Percentiles rank a stretch among this genome's conserved stretches.
Conservation (phyloP, 306 rosid species). For the Hippophae tibetana region DNA sequence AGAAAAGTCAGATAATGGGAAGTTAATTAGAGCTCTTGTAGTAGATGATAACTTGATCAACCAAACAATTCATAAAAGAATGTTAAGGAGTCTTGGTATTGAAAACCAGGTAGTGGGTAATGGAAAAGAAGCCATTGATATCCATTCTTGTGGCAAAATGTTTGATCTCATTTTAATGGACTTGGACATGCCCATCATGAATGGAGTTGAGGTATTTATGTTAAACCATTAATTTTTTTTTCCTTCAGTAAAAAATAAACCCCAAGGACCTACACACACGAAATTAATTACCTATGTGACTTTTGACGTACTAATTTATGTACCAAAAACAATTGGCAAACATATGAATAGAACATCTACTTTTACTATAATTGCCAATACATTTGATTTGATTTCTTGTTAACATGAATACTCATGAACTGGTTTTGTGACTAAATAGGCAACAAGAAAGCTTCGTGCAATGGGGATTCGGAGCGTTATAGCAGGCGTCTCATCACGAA, state of each 20-base stretch:
- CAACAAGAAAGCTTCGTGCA: slow-evolving; percentile 53
- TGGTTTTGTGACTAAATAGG: slow-evolving; percentile 26
- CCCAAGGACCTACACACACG: no score
- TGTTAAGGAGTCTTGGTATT: slow-evolving; percentile 45
- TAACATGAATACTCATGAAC: not conserved
- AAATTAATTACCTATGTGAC: no score
- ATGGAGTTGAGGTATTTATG: slow-evolving; percentile 56
- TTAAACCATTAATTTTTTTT: not conserved
- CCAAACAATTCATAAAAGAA: slow-evolving; percentile 38
- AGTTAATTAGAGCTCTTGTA: slow-evolving; percentile 46
- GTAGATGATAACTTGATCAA: slow-evolving; percentile 49
- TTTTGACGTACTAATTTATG: no score
- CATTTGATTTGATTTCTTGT: not conserved
- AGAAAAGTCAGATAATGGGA: not conserved
- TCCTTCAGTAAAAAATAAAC: no score
- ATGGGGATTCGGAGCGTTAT: slow-evolving; percentile 64
- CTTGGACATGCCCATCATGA: slow-evolving; percentile 82
- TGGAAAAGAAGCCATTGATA: slow-evolving; percentile 72
- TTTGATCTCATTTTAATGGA: slow-evolving; percentile 90
- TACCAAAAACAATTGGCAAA: no score
- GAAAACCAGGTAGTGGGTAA: slow-evolving; percentile 39
- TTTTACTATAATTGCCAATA: not conserved
- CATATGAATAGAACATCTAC: no score
- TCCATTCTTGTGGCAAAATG: slow-evolving; percentile 37
- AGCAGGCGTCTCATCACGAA: slow-evolving; percentile 56